Conservation (phyloP, 2,329 filamentous ascomycete genomes). For the Aschersonia sp. region DNA sequence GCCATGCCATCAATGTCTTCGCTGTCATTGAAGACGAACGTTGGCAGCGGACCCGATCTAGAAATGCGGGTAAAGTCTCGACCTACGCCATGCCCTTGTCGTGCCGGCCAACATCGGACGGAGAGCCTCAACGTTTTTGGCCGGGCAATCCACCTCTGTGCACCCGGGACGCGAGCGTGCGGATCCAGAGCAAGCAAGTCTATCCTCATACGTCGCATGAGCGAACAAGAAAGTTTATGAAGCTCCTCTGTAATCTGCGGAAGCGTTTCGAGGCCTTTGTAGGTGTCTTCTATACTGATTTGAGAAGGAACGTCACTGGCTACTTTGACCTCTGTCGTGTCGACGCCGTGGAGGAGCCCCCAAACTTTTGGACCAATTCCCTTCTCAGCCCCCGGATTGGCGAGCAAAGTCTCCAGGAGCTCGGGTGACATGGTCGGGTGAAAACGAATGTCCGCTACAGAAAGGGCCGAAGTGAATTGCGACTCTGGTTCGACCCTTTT, state of each 20-base stretch:
- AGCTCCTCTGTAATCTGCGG: slow-evolving; percentile 55
- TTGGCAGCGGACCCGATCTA: slow-evolving; percentile 58
- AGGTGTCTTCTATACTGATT: slow-evolving; percentile 92
- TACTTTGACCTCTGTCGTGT: slow-evolving; percentile 57
- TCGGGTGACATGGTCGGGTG: slow-evolving; percentile 48
- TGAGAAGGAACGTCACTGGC: slow-evolving; percentile 63
- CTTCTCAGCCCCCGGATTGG: slow-evolving; percentile 53
- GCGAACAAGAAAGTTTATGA: slow-evolving; percentile 48
- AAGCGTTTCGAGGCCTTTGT: slow-evolving; percentile 52
- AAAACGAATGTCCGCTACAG: slow-evolving; percentile 49
- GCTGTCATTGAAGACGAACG: slow-evolving; percentile 53
- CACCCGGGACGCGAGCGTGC: slow-evolving; percentile 14
- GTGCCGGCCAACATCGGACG: slow-evolving; percentile 42
- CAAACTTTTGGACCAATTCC: slow-evolving; percentile 63
- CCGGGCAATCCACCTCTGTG: slow-evolving; percentile 55
- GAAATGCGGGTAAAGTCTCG: slow-evolving; percentile 58
- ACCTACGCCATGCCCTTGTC: slow-evolving; percentile 24
- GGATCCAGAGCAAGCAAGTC: slow-evolving; percentile 51
- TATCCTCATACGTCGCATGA: slow-evolving; percentile 63
- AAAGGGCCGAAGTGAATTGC: slow-evolving; percentile 33
- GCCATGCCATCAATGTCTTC: slow-evolving; percentile 45
- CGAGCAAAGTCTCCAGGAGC: slow-evolving; percentile 53
- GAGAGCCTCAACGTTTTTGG: slow-evolving; percentile 73
- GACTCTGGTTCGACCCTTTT: slow-evolving; percentile 17
- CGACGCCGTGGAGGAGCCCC: slow-evolving; percentile 68